Base-by-base conservation (phyloP, 345 rosid genomes). In the Melastoma malabathricum region DNA sequence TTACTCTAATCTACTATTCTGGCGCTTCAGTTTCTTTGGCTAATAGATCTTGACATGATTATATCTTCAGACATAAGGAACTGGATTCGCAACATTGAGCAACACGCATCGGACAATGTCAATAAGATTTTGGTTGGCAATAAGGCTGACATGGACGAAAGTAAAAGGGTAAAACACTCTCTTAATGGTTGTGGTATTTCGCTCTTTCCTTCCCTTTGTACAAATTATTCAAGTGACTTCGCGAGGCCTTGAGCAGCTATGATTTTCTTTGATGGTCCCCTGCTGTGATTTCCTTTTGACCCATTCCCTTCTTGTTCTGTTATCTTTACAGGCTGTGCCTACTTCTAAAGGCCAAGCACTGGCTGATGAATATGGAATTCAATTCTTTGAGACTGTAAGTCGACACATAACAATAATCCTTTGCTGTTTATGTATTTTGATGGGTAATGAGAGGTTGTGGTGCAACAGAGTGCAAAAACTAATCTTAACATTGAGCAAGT, bases 91-190 rank as follows among this genome's bases (percentile, higher is more conserved):
- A 92, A 92, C 66, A 92, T 92, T 54, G 97, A 92, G 68, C 97
- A 92, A 52, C 98, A 92, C 58, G 98, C 98, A 55, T 92, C 98
- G 13, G 97, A 92, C 64, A 92, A 92, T 68, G 98, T 92, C 48
- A 87, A 81, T 79, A 92, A 92, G 80, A 83, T 87, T 59, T 64
- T 92, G 76, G 90, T 92, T 27, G 98, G 98, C 18, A 92, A 92
- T 95, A 92, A 92, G 61, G 98, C 98, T 43, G 98, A 92, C 66
- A 92, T 92, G 97, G 98, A 92, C 46, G 98, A 87, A 60, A 87
- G 97, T 86, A 92, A 92, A 75, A 79, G 98, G 86, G 98, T 93
- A 74, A 38, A 47, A 22, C 48, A n/a, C 15, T 47, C 55, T 25
- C 45, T 54, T 27, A 47, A 14, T 2, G 3, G 22, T 43, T 43